Evolutionary conservation across 257 asterid species (phyloP).

Genomic region (Linaria vulgaris): DNA sequence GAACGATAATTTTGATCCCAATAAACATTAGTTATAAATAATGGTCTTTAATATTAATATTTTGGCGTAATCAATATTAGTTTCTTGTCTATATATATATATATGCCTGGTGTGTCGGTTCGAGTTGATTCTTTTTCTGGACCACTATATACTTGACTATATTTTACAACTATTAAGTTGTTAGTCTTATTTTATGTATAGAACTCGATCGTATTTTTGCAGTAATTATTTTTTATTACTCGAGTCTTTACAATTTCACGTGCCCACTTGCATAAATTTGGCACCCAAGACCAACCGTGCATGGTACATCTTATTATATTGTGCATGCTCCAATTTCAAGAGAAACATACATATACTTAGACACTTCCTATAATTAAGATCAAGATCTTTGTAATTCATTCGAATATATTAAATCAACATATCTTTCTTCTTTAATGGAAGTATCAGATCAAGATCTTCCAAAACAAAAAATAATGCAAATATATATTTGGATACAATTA

Average conservation of each 20-base stretch:
- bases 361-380: no score
- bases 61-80: background rate
- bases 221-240: no score
- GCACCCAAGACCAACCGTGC: constrained; percentile 10
- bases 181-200: no score
- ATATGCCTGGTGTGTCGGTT: no score
- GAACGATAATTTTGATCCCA: background rate
- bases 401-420: background rate
- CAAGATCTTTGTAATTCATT: background rate
- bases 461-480: background rate
- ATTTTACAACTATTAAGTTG: no score
- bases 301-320: background rate
- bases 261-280: background rate
- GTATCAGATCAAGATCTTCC: no score
- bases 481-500: background rate
- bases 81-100: no score
- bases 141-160: no score
- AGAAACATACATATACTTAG: background rate
- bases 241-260: no score
- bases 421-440: background rate
- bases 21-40: background rate
- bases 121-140: no score
- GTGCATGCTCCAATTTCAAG: background rate
- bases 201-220: no score
- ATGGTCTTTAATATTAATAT: background rate